These are phyloP conservation scores for Apostasia shenzhenica DNA, from an alignment of 106 monocot genomes.

Conservation along the genomic window DNA sequence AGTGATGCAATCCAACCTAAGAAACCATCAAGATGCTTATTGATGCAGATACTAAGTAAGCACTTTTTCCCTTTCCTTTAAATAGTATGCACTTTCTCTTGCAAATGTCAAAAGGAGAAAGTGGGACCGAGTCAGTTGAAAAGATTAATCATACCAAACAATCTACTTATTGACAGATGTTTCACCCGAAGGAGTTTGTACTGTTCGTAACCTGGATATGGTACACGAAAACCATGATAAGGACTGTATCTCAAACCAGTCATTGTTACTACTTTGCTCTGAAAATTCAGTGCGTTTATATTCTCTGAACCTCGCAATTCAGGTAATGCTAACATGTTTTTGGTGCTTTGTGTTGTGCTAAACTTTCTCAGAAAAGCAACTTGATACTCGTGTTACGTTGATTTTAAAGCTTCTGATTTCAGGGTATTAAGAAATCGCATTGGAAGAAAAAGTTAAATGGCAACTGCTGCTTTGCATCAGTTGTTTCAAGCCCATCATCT, in stretches of 20 bases:
- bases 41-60: slow-evolving; percentile 60
- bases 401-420: background rate
- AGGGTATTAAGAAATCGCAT: slow-evolving; percentile 66
- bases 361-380: background rate
- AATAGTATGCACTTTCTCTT: background rate
- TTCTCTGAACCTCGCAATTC: slow-evolving; percentile 49
- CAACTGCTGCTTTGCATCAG: slow-evolving; percentile 50
- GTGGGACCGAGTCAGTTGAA: background rate
- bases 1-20: slow-evolving; percentile 34
- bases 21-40: slow-evolving; percentile 55
- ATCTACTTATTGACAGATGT: slow-evolving; percentile 12
- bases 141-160: background rate
- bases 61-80: background rate
- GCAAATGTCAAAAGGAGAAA: background rate
- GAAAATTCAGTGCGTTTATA: slow-evolving; percentile 63
- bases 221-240: slow-evolving; percentile 12
- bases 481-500: slow-evolving; percentile 32
- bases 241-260: slow-evolving; percentile 23
- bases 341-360: background rate
- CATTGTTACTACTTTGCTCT: slow-evolving; percentile 56
- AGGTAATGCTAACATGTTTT: slow-evolving; percentile 30
- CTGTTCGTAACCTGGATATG: slow-evolving; percentile 8
- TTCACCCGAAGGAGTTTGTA: slow-evolving; percentile 16
- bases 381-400: background rate
- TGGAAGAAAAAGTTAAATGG: slow-evolving; percentile 57